Evolutionary conservation across 495 filamentous ascomycete species (phyloP).

Genomic region (Penicillium coprophilum): DNA sequence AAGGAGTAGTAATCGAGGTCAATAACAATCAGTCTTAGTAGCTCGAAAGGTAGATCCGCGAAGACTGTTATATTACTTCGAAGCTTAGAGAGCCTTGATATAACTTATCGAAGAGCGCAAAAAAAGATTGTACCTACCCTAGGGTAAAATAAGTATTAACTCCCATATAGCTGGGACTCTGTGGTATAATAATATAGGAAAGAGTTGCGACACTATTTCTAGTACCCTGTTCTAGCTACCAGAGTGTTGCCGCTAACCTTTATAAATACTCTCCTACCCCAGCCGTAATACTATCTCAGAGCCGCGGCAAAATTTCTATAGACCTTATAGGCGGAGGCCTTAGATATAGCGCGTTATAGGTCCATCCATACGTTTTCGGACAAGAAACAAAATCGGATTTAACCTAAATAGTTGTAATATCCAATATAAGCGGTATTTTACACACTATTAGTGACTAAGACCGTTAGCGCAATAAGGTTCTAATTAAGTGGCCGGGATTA

Average conservation of each 20-base stretch:
- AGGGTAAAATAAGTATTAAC: not conserved
- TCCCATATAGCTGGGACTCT: not conserved
- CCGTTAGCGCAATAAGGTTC: not conserved
- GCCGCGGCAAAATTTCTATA: not conserved
- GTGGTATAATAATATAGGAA: not conserved
- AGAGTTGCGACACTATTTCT: not conserved
- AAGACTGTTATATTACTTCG: not conserved
- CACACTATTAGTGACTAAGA: not conserved
- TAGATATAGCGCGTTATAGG: no score
- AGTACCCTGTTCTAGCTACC: not conserved
- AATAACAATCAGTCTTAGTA: conserved; percentile 5
- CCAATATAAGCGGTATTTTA: not conserved
- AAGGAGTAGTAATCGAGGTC: conserved; percentile 1
- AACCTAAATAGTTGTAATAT: not conserved
- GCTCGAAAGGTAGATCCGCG: conserved; percentile 5
- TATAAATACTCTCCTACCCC: not conserved
- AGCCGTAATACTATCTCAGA: not conserved
- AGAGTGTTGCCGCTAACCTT: not conserved
- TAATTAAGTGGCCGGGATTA: not conserved
- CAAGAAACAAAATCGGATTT: no score
- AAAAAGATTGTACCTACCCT: not conserved
- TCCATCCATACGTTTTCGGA: no score
- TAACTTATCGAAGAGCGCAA: not conserved
- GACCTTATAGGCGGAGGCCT: no score
- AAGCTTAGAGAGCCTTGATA: not conserved